A percentile compares a stretch with the other conserved stretches of the same genome.
Evolutionary conservation across 2,329 filamentous ascomycete species (phyloP).

Genomic region (Aspergillus costaricaensis): DNA sequence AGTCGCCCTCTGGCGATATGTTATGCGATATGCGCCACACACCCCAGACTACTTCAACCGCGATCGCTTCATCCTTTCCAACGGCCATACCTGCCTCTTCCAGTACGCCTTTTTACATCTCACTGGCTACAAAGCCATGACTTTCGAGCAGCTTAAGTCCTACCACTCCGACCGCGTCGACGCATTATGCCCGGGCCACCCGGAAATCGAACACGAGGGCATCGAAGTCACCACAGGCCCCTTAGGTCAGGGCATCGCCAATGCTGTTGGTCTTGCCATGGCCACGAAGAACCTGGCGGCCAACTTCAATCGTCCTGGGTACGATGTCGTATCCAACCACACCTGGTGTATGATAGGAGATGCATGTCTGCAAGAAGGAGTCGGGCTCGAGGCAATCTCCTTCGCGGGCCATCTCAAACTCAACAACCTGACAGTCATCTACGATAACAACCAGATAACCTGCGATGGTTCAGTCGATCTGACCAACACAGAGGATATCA

Average conservation of each 20-base stretch:
- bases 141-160: conserved; percentile 37
- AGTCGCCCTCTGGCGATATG: conserved; percentile 46
- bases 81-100: conserved; percentile 40
- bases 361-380: conserved; percentile 61
- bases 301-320: conserved; percentile 55
- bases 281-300: conserved; percentile 59
- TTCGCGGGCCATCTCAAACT: conserved; percentile 58
- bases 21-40: conserved; percentile 45
- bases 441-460: conserved; percentile 64
- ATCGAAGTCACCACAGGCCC: conserved; percentile 63
- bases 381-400: conserved; percentile 58
- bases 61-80: conserved; percentile 50
- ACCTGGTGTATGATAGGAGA: conserved; percentile 63
- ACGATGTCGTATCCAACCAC: conserved; percentile 53
- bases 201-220: conserved; percentile 60
- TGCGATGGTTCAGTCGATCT: conserved; percentile 60
- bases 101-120: conserved; percentile 37
- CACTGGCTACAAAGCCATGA: conserved; percentile 35
- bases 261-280: conserved; percentile 61
- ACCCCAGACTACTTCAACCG: conserved; percentile 46
- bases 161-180: conserved; percentile 35
- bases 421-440: conserved; percentile 60
- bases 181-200: conserved; percentile 41
- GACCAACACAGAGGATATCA: conserved; percentile 59
- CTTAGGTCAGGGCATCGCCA: conserved; percentile 62